Evolutionary conservation across 306 rosid genomes (phyloP).

Genomic region (Bauhinia variegata): DNA sequence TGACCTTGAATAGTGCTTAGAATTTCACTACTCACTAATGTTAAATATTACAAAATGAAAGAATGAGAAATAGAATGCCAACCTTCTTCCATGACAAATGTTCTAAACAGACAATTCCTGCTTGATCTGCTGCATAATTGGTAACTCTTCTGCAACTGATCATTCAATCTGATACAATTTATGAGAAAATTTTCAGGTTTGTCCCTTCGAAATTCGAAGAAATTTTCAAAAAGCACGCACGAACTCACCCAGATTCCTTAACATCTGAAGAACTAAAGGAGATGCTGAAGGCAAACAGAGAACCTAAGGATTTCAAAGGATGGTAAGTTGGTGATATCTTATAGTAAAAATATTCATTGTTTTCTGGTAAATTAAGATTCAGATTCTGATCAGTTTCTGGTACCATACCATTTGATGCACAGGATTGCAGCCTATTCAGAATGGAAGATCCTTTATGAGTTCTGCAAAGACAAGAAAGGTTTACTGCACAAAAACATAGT

Average conservation of each 20-base stretch:
- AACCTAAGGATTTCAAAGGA: conserved; percentile 48
- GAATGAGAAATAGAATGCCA: too few species aligned
- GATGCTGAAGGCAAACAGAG: conserved; percentile 48
- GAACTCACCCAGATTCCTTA: conserved; percentile 35
- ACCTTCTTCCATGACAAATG: too few species aligned
- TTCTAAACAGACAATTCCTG: too few species aligned
- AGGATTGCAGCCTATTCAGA: conserved; percentile 52
- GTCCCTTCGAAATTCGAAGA: conserved; percentile 55
- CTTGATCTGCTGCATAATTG: too few species aligned
- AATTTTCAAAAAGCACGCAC: conserved; percentile 48
- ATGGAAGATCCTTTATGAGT: conserved; percentile 52
- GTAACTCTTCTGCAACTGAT: too few species aligned
- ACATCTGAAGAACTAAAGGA: conserved; percentile 48
- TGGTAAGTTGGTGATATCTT: conserved; percentile 53
- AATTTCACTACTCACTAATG: too few species aligned
- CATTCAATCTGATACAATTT: too few species aligned
- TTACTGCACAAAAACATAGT: conserved; percentile 50
- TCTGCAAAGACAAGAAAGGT: conserved; percentile 64
- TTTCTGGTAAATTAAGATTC: too few species aligned
- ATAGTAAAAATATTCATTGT: background rate
- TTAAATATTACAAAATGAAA: too few species aligned
- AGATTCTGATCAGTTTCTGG: too few species aligned
- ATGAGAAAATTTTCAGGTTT: conserved; percentile 37
- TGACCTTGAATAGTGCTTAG: too few species aligned
- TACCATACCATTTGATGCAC: background rate